Evolutionary conservation across 2,329 filamentous ascomycete genomes (phyloP).

Genomic region (Ophiostoma ips): DNA sequence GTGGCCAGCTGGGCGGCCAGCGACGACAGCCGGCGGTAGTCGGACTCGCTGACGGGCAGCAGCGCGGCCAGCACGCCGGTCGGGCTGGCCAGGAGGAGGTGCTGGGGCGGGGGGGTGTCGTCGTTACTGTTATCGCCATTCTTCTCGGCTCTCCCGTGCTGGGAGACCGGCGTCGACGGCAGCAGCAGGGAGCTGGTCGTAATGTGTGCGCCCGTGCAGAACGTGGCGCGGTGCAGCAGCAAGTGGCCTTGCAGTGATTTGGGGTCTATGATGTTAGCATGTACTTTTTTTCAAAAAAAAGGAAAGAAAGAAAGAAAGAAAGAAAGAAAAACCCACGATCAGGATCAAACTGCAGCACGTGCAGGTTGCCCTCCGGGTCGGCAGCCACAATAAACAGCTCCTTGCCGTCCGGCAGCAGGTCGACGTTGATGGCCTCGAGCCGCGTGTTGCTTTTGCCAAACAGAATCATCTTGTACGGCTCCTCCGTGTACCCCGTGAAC

Average conservation of each 20-base stretch:
- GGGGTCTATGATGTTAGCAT: constrained; percentile 46
- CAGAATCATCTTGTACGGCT: constrained; percentile 88
- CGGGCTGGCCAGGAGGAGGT: constrained; percentile 15
- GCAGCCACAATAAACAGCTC: constrained; percentile 71
- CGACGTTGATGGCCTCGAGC: constrained; percentile 66
- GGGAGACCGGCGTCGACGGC: constrained; percentile 36
- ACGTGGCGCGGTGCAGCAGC: constrained; percentile 74
- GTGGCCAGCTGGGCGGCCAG: constrained; percentile 68
- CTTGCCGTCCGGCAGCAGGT: constrained; percentile 77
- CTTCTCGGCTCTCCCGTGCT: neutral
- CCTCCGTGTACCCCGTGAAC: constrained; percentile 93
- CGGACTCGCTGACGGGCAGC: constrained; percentile 61
- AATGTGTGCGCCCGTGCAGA: constrained; percentile 69
- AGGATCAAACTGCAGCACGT: constrained; percentile 86
- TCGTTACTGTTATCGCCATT: neutral
- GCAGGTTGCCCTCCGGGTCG: constrained; percentile 74
- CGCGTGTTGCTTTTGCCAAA: constrained; percentile 75
- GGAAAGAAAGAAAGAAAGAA: no score
- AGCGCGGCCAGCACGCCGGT: constrained; percentile 68
- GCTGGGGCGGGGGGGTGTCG: constrained; percentile 17
- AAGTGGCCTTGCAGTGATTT: constrained; percentile 83
- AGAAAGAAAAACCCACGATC: constrained; percentile 63
- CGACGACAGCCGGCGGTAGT: constrained; percentile 72
- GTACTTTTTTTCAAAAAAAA: neutral
- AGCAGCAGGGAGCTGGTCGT: constrained; percentile 64